These are phyloP conservation scores for Trichoderma sp. DNA, from an alignment of 2,329 filamentous ascomycete species.

Conservation along the genomic window DNA sequence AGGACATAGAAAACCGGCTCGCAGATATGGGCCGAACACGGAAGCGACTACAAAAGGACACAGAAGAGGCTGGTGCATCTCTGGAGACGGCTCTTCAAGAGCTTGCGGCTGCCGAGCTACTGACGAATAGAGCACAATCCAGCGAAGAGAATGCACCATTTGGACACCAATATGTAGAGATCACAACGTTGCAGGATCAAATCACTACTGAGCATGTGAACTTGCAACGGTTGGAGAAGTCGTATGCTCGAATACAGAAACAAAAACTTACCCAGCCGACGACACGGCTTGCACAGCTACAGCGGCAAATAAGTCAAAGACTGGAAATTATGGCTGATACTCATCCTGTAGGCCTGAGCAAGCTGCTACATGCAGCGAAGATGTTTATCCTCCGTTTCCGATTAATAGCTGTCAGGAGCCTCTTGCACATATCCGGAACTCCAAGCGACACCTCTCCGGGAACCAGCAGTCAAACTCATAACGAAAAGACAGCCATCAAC, in stretches of 20 bases:
- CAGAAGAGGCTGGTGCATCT: neutral
- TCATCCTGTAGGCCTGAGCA: neutral
- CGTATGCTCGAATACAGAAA: neutral
- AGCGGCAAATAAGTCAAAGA: neutral
- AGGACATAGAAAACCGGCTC: neutral
- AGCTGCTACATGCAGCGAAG: neutral
- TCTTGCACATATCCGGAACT: neutral
- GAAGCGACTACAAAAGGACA: slow-evolving; percentile 8
- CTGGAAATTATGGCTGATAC: neutral
- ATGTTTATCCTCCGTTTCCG: neutral
- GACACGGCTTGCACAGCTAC: slow-evolving; percentile 15
- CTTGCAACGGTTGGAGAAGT: neutral
- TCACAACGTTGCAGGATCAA: slow-evolving; percentile 15
- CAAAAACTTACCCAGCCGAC: neutral
- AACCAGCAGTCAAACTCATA: neutral
- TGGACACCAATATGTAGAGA: neutral
- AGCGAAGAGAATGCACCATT: neutral
- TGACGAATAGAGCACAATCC: neutral
- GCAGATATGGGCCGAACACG: neutral
- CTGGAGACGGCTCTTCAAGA: slow-evolving; percentile 1
- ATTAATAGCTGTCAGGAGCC: neutral
- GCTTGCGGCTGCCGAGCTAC: neutral
- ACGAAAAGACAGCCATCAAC: neutral
- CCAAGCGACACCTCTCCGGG: neutral
- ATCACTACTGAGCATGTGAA: neutral